A percentile compares a stretch with the other conserved stretches of the same genome.
phyloP scores from a whole-genome alignment of 495 filamentous ascomycete species.

The Xylaria bambusicola region DNA sequence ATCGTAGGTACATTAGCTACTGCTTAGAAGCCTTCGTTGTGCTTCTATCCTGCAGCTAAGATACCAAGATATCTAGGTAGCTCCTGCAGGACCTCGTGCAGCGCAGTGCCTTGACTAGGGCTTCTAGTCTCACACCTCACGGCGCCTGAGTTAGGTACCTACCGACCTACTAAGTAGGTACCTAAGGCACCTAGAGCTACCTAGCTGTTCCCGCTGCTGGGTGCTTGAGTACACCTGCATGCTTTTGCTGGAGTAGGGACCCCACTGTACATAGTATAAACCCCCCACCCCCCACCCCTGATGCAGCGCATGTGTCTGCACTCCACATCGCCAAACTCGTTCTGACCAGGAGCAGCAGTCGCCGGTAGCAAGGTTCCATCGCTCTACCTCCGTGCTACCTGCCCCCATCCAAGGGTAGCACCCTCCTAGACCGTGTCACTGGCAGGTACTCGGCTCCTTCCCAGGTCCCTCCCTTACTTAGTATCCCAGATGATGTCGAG shows the following conservation, averaged over 20 bases:
- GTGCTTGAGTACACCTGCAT: neutral
- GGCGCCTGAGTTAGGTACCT: neutral
- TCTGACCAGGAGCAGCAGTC: conserved; percentile 1
- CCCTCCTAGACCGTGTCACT: no score
- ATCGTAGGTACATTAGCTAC: no score
- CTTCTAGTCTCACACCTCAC: neutral
- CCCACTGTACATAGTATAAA: neutral
- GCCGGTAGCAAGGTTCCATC: neutral
- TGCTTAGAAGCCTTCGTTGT: neutral
- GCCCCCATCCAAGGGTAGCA: no score
- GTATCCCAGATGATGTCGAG: conserved; percentile 16
- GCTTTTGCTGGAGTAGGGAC: neutral
- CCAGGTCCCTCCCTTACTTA: neutral
- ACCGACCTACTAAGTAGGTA: neutral
- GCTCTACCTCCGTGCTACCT: neutral
- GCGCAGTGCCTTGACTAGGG: neutral
- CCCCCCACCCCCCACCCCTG: neutral
- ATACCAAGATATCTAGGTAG: neutral
- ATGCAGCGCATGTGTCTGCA: conserved; percentile 2
- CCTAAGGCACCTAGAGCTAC: no score
- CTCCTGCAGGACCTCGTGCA: conserved; percentile 16
- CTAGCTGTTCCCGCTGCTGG: no score
- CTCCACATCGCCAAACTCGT: neutral
- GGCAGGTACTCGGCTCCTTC: no score
- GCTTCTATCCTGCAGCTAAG: conserved; percentile 7